Conservation (phyloP, 2,329 filamentous ascomycete genomes). For the Westerdykella ornata region DNA sequence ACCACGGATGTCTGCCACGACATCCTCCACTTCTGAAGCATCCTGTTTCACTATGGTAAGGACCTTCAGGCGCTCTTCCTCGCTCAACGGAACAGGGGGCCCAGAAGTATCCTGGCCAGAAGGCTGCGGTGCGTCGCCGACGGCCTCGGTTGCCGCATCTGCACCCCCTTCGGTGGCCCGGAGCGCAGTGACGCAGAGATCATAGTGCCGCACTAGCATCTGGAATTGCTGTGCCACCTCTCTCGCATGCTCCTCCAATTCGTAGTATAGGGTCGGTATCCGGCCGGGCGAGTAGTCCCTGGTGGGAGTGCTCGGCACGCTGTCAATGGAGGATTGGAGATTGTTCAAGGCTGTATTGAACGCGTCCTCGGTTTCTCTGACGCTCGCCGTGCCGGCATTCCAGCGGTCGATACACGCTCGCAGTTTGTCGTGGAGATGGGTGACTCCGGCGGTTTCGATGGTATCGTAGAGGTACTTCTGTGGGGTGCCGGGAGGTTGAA, state of each 20-base stretch:
- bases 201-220: conserved; percentile 80
- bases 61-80: conserved; percentile 75
- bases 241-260: conserved; percentile 66
- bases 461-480: conserved; percentile 66
- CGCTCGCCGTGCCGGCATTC: conserved; percentile 58
- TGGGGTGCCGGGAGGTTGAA: conserved; percentile 48
- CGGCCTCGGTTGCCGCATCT: conserved; percentile 42
- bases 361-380: conserved; percentile 50
- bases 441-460: conserved; percentile 65
- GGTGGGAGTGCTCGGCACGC: conserved; percentile 25
- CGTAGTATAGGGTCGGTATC: conserved; percentile 44
- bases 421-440: conserved; percentile 58
- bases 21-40: conserved; percentile 55
- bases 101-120: conserved; percentile 24
- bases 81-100: conserved; percentile 63
- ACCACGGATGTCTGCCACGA: conserved; percentile 63
- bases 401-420: conserved; percentile 65
- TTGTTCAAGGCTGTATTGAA: conserved; percentile 65
- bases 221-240: conserved; percentile 76
- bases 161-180: conserved; percentile 69
- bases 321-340: conserved; percentile 31
- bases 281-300: conserved; percentile 32
- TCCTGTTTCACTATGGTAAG: conserved; percentile 71
- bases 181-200: conserved; percentile 85
- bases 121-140: conserved; percentile 30